Conservation (phyloP, 306 rosid genomes). For the Hippophae rhamnoides region DNA sequence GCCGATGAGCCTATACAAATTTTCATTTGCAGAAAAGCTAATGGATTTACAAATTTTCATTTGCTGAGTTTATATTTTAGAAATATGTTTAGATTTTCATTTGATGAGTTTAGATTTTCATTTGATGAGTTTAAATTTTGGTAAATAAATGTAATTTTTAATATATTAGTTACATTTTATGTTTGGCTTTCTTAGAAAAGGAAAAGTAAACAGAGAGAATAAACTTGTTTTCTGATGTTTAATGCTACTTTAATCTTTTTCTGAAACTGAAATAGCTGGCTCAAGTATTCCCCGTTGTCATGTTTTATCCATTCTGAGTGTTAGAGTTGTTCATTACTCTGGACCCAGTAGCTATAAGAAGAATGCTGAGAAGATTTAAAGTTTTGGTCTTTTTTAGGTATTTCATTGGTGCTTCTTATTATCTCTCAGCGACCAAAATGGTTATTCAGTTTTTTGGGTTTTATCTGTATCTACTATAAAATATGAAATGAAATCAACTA, state of each 20-base stretch:
- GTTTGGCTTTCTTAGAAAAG: too few species aligned
- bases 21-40: too few species aligned
- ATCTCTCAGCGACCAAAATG: not conserved
- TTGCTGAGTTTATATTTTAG: too few species aligned
- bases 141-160: too few species aligned
- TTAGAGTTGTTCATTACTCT: constrained; percentile 1
- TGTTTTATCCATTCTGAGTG: not conserved
- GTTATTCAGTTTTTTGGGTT: constrained; percentile 1
- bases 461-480: not conserved
- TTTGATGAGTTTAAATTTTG: too few species aligned
- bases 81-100: too few species aligned
- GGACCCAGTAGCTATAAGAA: constrained; percentile 6
- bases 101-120: too few species aligned
- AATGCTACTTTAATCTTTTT: constrained; percentile 7
- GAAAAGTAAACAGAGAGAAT: too few species aligned
- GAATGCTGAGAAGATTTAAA: constrained; percentile 11
- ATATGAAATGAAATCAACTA: not conserved
- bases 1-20: too few species aligned
- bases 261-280: not conserved
- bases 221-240: constrained; percentile 2
- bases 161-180: too few species aligned
- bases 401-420: not conserved
- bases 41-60: too few species aligned
- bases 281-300: not conserved
- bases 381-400: constrained; percentile 1